These are phyloP conservation scores for Pinguiococcus pyrenoidosus DNA, from an alignment of 108 stramenopile species.

Conservation along the genomic window DNA sequence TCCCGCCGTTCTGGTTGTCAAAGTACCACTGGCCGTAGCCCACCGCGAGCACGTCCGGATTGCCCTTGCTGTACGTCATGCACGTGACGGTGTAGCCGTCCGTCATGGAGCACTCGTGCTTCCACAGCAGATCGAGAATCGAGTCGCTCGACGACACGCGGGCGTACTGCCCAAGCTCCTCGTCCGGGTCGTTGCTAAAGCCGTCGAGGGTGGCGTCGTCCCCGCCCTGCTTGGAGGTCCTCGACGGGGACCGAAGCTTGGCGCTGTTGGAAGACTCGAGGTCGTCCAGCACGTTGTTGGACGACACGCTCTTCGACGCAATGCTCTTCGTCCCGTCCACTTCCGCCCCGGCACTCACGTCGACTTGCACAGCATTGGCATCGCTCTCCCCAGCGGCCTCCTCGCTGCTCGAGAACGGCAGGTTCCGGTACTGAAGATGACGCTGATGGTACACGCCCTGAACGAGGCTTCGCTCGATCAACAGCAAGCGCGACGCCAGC, in stretches of 20 bases:
- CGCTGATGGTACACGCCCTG: conserved; percentile 8
- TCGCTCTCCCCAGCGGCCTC: background rate
- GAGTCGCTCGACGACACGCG: background rate
- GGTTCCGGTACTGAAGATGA: conserved; percentile 20
- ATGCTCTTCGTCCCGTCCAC: background rate
- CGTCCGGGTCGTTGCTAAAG: background rate
- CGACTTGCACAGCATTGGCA: background rate
- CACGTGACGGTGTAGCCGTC: conserved; percentile 11
- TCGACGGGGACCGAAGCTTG: background rate
- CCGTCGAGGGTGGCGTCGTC: background rate
- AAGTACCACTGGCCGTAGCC: conserved; percentile 34
- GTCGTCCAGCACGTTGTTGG: background rate
- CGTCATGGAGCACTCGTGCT: conserved; percentile 1
- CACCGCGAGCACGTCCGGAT: conserved; percentile 39
- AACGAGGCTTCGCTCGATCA: conserved; percentile 17
- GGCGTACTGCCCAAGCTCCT: background rate
- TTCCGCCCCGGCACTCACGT: background rate
- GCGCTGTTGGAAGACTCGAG: background rate
- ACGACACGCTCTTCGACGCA: conserved; percentile 2
- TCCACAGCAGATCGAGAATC: background rate
- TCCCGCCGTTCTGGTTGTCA: conserved; percentile 16
- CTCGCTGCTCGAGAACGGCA: background rate
- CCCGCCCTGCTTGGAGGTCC: background rate
- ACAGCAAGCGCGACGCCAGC: too few species aligned
- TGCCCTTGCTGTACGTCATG: conserved; percentile 30